Base-by-base conservation (phyloP, 1,139 yeast species). In the Hemisphaericaspora subhashii region DNA sequence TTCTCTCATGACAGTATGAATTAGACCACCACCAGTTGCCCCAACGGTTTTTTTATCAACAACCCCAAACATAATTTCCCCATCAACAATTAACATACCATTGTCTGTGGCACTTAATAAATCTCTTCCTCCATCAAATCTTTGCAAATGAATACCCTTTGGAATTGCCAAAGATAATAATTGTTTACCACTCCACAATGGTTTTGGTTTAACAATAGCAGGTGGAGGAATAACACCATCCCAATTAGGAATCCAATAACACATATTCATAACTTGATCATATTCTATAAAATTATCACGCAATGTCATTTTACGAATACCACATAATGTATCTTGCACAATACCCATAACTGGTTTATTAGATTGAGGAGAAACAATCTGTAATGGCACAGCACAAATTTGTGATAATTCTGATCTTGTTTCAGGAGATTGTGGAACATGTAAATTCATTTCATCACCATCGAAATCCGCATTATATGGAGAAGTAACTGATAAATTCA, bases 401-500 rank as follows among this genome's bases (percentile, higher is more conserved):
- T 92, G 95, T 28, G 90, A 84, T 49, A 92, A 73, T 65, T 94
- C 99, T 2, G 98, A 96, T 60, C 98, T 79, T 0, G 98, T 92
- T 66, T 94, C 99, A 50, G 90, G 97, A 6, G 96, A 87, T 64
- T 94, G 99, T 5, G 99, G 99, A 50, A 94, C 99, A 60, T 94
- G 99, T 69, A 94, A 84, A 68, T 94, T 94, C 99, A 94, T 94
- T 70, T 94, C 98, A 66, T 94, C 99, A 74, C 99, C 99, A 72
- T 94, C 99, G 75, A 94, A 94, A 85, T 94, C 99, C 36, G 99
- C 99, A 68, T 94, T 94, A 68, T 94, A 94, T 18, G 99, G 99
- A 12, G 98, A 88, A 0, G 98, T 92, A 37, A 92, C 98, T 12
- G 98, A 92, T 61, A 94, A 73, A 61, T 92, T 94, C 69, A 94